These are phyloP conservation scores for Lepidopterella palustris DNA, from an alignment of 495 filamentous ascomycete genomes.

Conservation along the genomic window DNA sequence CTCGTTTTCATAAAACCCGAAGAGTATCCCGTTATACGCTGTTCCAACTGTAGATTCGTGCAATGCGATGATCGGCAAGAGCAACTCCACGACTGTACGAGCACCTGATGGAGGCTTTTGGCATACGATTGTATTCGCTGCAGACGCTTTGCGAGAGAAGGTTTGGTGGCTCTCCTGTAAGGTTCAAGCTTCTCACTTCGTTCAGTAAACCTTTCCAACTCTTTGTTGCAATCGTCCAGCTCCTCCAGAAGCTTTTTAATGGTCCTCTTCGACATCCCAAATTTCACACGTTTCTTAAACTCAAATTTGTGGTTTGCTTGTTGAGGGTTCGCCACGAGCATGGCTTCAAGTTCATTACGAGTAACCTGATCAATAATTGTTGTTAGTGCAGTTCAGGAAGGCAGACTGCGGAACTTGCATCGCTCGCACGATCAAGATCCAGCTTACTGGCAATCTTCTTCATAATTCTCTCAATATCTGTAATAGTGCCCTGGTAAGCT, in stretches of 20 bases:
- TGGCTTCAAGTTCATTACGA: slow-evolving; percentile 27
- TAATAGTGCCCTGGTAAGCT: slow-evolving; percentile 24
- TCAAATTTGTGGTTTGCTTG: slow-evolving; percentile 23
- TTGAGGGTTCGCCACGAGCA: slow-evolving; percentile 20
- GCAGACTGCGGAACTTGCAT: slow-evolving; percentile 15
- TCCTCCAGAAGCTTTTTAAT: slow-evolving; percentile 26
- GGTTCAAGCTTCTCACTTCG: slow-evolving; percentile 27
- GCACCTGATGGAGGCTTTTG: slow-evolving; percentile 14
- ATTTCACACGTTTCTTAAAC: slow-evolving; percentile 22
- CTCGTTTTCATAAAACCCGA: slow-evolving; percentile 18
- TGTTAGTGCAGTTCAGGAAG: slow-evolving; percentile 1
- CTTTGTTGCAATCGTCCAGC: slow-evolving; percentile 27
- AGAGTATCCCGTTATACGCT: slow-evolving; percentile 9
- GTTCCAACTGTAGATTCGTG: slow-evolving; percentile 26
- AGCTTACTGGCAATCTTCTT: slow-evolving; percentile 27
- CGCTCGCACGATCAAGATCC: slow-evolving; percentile 22
- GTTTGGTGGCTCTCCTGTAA: slow-evolving; percentile 16
- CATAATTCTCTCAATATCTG: slow-evolving; percentile 25
- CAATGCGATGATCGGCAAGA: slow-evolving; percentile 21
- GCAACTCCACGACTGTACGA: slow-evolving; percentile 25
- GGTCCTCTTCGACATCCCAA: slow-evolving; percentile 27
- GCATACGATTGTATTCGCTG: slow-evolving; percentile 23
- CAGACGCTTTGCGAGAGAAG: slow-evolving; percentile 18
- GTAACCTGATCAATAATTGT: slow-evolving; percentile 10
- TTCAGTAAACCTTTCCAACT: slow-evolving; percentile 27